These are phyloP conservation scores for Saccharomycopsis sp. DNA, from an alignment of 805 yeast genomes.

Conservation along the genomic window DNA sequence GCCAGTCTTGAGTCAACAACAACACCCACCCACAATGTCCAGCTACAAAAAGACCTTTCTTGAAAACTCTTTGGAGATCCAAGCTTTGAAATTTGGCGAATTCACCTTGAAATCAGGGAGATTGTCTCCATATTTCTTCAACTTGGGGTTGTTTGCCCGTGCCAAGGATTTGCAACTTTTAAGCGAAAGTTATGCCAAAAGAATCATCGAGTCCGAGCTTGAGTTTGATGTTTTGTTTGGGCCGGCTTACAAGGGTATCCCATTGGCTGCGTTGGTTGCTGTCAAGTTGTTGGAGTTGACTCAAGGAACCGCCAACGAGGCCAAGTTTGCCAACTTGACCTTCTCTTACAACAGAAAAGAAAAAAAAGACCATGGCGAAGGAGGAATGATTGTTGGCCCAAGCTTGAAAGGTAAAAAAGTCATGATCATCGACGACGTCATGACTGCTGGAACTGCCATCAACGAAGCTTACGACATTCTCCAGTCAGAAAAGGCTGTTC, in stretches of 20 bases:
- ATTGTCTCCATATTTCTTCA: slow-evolving; percentile 91
- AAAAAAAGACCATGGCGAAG: slow-evolving; percentile 97
- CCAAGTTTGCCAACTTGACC: slow-evolving; percentile 57
- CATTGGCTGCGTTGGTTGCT: slow-evolving; percentile 86
- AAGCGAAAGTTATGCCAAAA: slow-evolving; percentile 82
- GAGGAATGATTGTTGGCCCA: slow-evolving; percentile 89
- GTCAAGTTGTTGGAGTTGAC: slow-evolving; percentile 86
- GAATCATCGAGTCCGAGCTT: slow-evolving; percentile 71
- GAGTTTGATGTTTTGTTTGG: slow-evolving; percentile 91
- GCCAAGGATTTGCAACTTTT: slow-evolving; percentile 71
- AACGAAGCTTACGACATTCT: slow-evolving; percentile 87
- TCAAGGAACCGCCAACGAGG: too few relatives aligned
- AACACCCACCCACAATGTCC: slow-evolving; percentile 27
- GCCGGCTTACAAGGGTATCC: slow-evolving; percentile 97
- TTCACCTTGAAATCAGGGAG: slow-evolving; percentile 92
- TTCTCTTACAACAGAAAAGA: slow-evolving; percentile 97
- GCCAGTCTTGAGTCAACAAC: too few relatives aligned
- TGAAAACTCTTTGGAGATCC: slow-evolving; percentile 69
- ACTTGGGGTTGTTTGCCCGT: slow-evolving; percentile 80
- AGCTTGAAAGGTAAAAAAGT: slow-evolving; percentile 61
- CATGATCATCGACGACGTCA: slow-evolving; percentile 89
- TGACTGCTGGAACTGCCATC: slow-evolving; percentile 98
- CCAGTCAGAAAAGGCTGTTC: slow-evolving; percentile 53
- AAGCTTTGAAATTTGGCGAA: slow-evolving; percentile 79
- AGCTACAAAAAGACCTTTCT: slow-evolving; percentile 58